These are phyloP conservation scores for Plasmodium cynomolgi DNA, from an alignment of 169 alveolate species.

Conservation along the genomic window DNA sequence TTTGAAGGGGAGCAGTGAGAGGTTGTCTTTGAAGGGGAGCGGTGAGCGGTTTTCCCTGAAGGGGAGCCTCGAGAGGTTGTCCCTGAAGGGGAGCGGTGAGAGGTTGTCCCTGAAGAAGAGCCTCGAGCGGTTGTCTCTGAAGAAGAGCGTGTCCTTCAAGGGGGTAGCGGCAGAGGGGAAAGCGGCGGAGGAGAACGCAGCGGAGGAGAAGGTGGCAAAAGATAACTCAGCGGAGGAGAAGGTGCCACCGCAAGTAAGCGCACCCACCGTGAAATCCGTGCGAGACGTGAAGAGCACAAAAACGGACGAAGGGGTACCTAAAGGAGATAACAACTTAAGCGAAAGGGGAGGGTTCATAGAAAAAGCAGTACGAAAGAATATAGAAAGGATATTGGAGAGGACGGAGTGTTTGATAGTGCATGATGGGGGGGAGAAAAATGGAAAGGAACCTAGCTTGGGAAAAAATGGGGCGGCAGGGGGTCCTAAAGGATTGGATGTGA, in stretches of 20 bases:
- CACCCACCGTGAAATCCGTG: background rate
- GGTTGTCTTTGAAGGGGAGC: too few relatives aligned
- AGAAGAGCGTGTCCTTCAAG: background rate
- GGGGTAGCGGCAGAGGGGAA: background rate
- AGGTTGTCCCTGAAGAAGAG: background rate
- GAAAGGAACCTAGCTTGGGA: background rate
- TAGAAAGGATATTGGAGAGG: slow-evolving; percentile 4
- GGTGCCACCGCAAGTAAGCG: background rate
- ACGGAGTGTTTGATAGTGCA: background rate
- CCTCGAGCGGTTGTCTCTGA: background rate
- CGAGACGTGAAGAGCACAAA: background rate
- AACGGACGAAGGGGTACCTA: background rate
- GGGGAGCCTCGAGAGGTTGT: too few relatives aligned
- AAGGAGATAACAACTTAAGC: background rate
- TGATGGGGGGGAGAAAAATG: background rate
- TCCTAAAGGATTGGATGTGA: background rate
- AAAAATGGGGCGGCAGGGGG: background rate
- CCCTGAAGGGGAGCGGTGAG: too few relatives aligned
- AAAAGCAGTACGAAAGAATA: slow-evolving; percentile 8
- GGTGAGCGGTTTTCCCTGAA: too few relatives aligned
- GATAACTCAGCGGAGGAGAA: background rate
- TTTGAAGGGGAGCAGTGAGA: too few relatives aligned
- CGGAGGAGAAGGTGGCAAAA: background rate
- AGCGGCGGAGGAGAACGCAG: background rate
- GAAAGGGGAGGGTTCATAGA: slow-evolving; percentile 15